Evolutionary conservation across 148 eudicot genomes (phyloP).

Genomic region (Agrostemma githago): DNA sequence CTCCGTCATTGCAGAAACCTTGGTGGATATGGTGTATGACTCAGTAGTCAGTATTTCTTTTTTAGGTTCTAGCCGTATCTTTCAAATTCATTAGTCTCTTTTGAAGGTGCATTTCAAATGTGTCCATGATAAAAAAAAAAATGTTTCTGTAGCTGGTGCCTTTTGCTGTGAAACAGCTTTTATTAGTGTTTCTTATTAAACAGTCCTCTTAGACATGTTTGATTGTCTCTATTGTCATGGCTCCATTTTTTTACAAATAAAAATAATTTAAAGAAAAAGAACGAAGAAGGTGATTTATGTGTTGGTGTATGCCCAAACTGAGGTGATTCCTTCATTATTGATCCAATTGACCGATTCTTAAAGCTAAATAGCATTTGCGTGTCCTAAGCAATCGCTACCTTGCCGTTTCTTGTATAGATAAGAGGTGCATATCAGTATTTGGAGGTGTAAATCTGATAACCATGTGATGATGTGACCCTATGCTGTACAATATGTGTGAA

Average conservation of each 20-base stretch:
- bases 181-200: conserved; percentile 3
- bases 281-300: no score
- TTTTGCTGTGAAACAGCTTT: neutral
- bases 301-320: neutral
- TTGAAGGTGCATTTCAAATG: conserved; percentile 32
- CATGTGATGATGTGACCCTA: neutral
- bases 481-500: neutral
- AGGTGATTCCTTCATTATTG: neutral
- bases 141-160: conserved; percentile 9
- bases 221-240: conserved; percentile 16
- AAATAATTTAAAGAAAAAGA: neutral
- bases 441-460: neutral
- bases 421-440: neutral
- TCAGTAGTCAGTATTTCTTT: neutral
- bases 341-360: neutral
- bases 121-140: conserved; percentile 26
- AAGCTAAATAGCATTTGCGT: neutral
- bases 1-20: neutral
- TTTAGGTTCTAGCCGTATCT: neutral
- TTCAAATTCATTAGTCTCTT: conserved; percentile 2
- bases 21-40: neutral
- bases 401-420: neutral
- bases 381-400: neutral
- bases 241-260: neutral
- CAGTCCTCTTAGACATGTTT: conserved; percentile 1